Evolutionary conservation across 1,284 basidiomycete genomes (phyloP).

Genomic region (Trichosporon sp.): DNA sequence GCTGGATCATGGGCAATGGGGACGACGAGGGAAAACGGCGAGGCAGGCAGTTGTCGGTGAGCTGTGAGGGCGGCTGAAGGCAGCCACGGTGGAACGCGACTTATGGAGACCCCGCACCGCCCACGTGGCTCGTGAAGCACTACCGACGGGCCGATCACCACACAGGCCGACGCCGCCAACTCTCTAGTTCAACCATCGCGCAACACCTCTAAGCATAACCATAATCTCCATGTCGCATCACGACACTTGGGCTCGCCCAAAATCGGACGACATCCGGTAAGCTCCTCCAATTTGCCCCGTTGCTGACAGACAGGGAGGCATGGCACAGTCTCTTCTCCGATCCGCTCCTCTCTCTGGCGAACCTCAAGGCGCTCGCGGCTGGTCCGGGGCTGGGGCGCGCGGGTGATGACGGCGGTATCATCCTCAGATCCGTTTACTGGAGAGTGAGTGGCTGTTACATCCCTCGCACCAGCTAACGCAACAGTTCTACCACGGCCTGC

Average conservation of each 20-base stretch:
- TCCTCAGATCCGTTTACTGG: slow-evolving; percentile 49
- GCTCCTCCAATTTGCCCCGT: neutral
- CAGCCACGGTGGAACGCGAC: neutral
- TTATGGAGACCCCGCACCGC: neutral
- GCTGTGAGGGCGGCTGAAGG: neutral
- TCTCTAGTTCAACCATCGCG: neutral
- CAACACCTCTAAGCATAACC: neutral
- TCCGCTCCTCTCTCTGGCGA: slow-evolving; percentile 42
- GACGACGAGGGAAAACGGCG: neutral
- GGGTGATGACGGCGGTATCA: slow-evolving; percentile 34
- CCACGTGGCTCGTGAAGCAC: neutral
- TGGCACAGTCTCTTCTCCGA: slow-evolving; percentile 45
- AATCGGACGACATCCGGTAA: slow-evolving; percentile 1
- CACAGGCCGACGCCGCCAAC: neutral
- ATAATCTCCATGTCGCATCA: neutral
- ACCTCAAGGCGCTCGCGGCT: slow-evolving; percentile 35
- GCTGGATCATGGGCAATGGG: neutral
- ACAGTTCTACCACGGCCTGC: slow-evolving; percentile 46
- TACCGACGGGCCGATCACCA: neutral
- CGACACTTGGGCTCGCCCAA: neutral
- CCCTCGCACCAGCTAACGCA: neutral
- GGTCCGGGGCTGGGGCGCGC: slow-evolving; percentile 37
- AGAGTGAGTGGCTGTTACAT: slow-evolving; percentile 37
- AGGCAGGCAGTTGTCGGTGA: neutral
- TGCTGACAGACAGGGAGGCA: slow-evolving; percentile 21